Percentiles rank a stretch among this genome's conserved stretches.
These are phyloP conservation scores for Pseudogymnoascus sp. DNA, from an alignment of 2,329 filamentous ascomycete genomes.

Conservation along the genomic window DNA sequence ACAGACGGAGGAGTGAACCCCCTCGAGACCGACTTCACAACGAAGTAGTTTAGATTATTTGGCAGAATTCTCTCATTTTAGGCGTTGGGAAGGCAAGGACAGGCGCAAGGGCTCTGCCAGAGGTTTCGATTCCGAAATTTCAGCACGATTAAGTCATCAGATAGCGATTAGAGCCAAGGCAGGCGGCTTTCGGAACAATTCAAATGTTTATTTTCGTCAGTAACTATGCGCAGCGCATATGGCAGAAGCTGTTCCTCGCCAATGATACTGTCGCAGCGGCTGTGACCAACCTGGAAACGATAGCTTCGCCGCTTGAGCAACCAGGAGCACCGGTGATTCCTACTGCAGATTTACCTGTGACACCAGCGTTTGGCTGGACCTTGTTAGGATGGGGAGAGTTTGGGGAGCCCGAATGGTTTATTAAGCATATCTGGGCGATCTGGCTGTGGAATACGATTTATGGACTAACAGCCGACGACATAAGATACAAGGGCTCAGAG, in stretches of 20 bases:
- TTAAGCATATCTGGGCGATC: neutral
- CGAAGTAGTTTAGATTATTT: slow-evolving; percentile 34
- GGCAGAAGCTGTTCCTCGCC: neutral
- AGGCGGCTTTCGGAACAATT: neutral
- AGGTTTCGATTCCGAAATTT: neutral
- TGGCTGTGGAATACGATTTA: slow-evolving; percentile 4
- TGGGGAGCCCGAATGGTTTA: neutral
- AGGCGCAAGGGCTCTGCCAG: neutral
- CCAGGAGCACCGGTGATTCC: neutral
- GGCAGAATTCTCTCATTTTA: neutral
- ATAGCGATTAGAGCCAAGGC: slow-evolving; percentile 1
- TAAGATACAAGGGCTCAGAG: neutral
- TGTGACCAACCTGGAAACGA: neutral
- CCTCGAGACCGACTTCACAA: slow-evolving; percentile 82
- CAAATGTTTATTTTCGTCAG: slow-evolving; percentile 7
- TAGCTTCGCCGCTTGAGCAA: neutral
- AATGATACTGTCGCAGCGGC: neutral
- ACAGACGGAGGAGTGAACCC: slow-evolving; percentile 54
- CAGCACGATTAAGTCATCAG: neutral
- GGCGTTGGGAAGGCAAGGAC: neutral
- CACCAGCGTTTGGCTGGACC: neutral
- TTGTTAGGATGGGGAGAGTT: neutral
- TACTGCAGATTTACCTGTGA: neutral
- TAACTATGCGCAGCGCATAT: neutral
- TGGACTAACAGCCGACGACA: neutral